Evolutionary conservation across 2,329 filamentous ascomycete genomes (phyloP), one percentile per base, ranked within the genome.

Genomic region (Lizonia empirigonia): DNA sequence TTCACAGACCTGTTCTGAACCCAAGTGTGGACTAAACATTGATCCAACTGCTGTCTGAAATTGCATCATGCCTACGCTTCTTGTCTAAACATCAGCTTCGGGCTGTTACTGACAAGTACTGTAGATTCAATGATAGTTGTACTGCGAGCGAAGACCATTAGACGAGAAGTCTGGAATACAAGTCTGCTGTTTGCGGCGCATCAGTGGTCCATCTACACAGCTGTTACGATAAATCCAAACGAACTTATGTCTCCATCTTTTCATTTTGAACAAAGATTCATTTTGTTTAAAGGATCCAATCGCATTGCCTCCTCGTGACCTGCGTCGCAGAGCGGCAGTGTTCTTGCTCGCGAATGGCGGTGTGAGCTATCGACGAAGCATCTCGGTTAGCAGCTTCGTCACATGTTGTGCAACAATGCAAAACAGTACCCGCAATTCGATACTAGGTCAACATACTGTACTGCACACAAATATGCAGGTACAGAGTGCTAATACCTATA

Each of bases 1-100:
- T 80, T 87, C 87, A 90, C 87, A 90, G 87, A 91, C 87, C 88
- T 91, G 87, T 88, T 87, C 88, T 81, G 86, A 90, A 88, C 75
- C 69, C 71, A 66, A 67, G 80, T 90, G 86, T 88, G 81, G 87
- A 89, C 81, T 78, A 44, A 71, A 78, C 76, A 84, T 86, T 84
- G 85, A 86, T 72, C 85, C 87, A 90, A 90, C 86, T 88, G 87
- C 87, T 90, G 85, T 90, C 87, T 90, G 87, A 89, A 72, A 51
- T 40, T 53, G 54, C 58, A 56, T 41, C 15, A 35, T 15, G 6
- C 18, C 18, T 23, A 34, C 9, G 9, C 22, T 13, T 27, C 15
- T 29, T 26, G 16, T 30, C 15, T 7, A 10, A 2, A 20, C 13
- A 2, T 37, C 16, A 3, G 18, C 40, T 35, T 24, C n/a, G 13